Evolutionary conservation across 192 early-diverging fungal genomes (phyloP).

Genomic region (Mortierella hygrophila): DNA sequence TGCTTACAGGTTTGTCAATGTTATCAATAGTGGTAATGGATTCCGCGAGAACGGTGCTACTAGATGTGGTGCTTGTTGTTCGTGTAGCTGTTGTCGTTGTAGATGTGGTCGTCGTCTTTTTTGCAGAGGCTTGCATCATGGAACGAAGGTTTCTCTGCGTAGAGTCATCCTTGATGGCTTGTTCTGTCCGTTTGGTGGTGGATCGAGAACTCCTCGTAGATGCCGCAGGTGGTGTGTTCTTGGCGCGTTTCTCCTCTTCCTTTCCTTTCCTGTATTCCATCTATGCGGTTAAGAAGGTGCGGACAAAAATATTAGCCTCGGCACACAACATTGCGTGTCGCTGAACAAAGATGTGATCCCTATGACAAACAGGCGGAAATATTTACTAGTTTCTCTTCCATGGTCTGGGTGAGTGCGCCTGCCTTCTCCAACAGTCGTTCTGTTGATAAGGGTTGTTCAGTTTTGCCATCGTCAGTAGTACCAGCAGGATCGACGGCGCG

Average conservation of each 20-base stretch:
- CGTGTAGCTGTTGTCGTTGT: not conserved
- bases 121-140: not conserved
- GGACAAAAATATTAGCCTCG: not conserved
- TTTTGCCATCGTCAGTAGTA: not conserved
- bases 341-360: not conserved
- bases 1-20: not conserved
- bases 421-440: conserved; percentile 21
- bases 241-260: conserved; percentile 11
- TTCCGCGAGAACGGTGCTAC: not conserved
- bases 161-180: not conserved
- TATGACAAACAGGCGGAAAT: not conserved
- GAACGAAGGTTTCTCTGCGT: conserved; percentile 2
- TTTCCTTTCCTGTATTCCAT: conserved; percentile 22
- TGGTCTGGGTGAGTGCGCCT: conserved; percentile 3
- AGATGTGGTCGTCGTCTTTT: not conserved
- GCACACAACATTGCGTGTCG: not conserved
- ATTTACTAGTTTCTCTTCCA: conserved; percentile 47
- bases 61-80: not conserved
- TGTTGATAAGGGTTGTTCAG: not conserved
- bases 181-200: not conserved
- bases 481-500: not conserved
- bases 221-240: not conserved
- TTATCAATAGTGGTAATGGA: not conserved
- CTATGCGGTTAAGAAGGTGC: not conserved
- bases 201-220: conserved; percentile 3